Evolutionary conservation across 1,284 basidiomycete species (phyloP).

Genomic region (Macrocystidia cucumis): DNA sequence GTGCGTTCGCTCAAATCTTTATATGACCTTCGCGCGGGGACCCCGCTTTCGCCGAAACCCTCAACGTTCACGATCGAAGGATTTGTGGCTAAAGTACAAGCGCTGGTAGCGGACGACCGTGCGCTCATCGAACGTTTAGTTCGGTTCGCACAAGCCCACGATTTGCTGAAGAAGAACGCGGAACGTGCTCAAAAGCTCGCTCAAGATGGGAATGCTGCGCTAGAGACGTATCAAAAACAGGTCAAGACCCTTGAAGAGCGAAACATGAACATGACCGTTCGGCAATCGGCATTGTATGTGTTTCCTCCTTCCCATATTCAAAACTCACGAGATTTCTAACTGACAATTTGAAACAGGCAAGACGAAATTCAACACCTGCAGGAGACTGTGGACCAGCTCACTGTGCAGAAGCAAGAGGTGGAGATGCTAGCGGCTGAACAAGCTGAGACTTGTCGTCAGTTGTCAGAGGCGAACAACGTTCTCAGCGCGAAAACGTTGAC

Average conservation of each 20-base stretch:
- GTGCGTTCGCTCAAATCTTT: slow-evolving; percentile 70
- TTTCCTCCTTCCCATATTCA: slow-evolving; percentile 3
- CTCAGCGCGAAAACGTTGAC: slow-evolving; percentile 66
- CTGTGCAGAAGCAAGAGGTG: slow-evolving; percentile 56
- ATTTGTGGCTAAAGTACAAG: slow-evolving; percentile 70
- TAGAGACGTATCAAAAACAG: slow-evolving; percentile 87
- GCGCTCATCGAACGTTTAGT: slow-evolving; percentile 77
- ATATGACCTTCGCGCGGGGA: slow-evolving; percentile 38
- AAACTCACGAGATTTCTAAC: slow-evolving; percentile 2
- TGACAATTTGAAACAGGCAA: slow-evolving; percentile 35
- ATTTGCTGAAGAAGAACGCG: slow-evolving; percentile 84
- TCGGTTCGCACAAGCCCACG: slow-evolving; percentile 80
- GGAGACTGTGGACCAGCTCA: slow-evolving; percentile 49
- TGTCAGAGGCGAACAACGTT: slow-evolving; percentile 70
- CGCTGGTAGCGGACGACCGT: slow-evolving; percentile 74
- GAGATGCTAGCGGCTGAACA: slow-evolving; percentile 68
- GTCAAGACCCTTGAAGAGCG: slow-evolving; percentile 74
- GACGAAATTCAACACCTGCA: slow-evolving; percentile 65
- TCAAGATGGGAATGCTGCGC: slow-evolving; percentile 64
- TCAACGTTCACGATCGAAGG: slow-evolving; percentile 58
- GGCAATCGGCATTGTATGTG: slow-evolving; percentile 50
- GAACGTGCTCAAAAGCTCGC: slow-evolving; percentile 85
- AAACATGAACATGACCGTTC: slow-evolving; percentile 43
- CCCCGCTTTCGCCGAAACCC: slow-evolving; percentile 28
- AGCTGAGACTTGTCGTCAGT: slow-evolving; percentile 60